Base-by-base conservation (phyloP, 192 early-diverging fungal species). In the Backusella westeae region DNA sequence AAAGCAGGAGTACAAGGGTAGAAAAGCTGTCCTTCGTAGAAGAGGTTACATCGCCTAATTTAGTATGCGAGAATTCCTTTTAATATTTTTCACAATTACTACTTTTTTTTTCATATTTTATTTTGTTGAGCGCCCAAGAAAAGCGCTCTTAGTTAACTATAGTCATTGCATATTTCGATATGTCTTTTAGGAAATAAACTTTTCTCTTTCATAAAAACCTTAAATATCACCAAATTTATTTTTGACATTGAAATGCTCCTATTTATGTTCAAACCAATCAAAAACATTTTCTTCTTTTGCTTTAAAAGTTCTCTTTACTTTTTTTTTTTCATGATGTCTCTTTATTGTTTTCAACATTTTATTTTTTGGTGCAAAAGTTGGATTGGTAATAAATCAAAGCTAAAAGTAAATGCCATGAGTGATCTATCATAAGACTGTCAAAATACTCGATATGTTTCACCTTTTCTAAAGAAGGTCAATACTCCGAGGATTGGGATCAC, bases 81-180 rank as follows among this genome's bases (percentile, higher is more conserved):
- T 29, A 63, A 26, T 29, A 63, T 63, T 29, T 63, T 63, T 63
- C 21, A 63, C 26, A 10, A 26, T 29, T 63, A 29, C 26, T 29
- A 63, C 26, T 63, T 63, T 63, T n/a, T n/a, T 23, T 29, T 29
- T 14, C 21, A 23, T 29, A 63, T 14, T 63, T 63, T 26, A 29
- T 29, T 63, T 63, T 63, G 56, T 63, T 63, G 56, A 63, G 56
- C 56, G 56, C 56, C 56, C 56, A 63, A 63, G 26, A 59, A 59
- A 63, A 63, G 56, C 56, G 56, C 56, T 63, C 56, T 63, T 63
- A 63, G 56, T 63, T 63, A 63, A 63, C 56, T 63, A 63, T 63
- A 63, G 56, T 29, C 56, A 63, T 26, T 63, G 12, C 56, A 63
- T 63, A 63, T 63, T 63, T 63, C 21, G 26, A 63, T 63, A 63